Base-by-base conservation (phyloP, 2,329 filamentous ascomycete genomes). In the Ascochyta fabae region DNA sequence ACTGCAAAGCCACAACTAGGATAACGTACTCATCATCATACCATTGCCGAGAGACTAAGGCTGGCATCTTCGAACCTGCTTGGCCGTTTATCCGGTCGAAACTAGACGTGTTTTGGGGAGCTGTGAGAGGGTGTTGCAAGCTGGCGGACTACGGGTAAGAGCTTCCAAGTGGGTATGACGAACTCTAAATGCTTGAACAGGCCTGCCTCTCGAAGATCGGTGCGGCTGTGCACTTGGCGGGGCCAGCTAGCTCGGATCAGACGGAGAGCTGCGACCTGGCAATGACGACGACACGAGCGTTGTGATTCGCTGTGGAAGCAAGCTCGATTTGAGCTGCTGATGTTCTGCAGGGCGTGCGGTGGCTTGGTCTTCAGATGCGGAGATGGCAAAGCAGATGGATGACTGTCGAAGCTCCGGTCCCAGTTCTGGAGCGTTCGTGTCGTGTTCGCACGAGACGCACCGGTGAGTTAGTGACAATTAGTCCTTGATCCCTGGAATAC, bases 11-110 rank as follows among this genome's bases (percentile, higher is more conserved):
- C 55, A 56, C 53, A 47, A 53, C 16, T 45, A 39, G 52, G 38
- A 43, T 44, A 40, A 70, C 67, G 39, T 66, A 71, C 65, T 62
- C 58, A 48, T 63, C 49, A 53, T 64, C 54, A 36, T 56, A 56
- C 24, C 59, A 61, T 48, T 67, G 62, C 59, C 68, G 64, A 48
- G 62, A 48, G 31, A 60, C 53, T n/a, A 70, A 22, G 45, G 56
- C 53, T 42, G 62, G 53, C 62, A 65, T 63, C 50, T 56, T 56
- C n/a, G 50, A 27, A 33, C 36, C 46, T 46, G 27, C 53, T 52
- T 52, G 44, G 52, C 53, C 42, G 53, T 47, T 7, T 47, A 47
- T 51, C 47, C 53, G 53, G n/a, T 48, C 26, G 36, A 52, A 45
- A 46, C 56, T 59, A 58, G 44, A 43, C 19, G 39, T 29, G 58